These are phyloP conservation scores for Micractinium conductrix DNA, from an alignment of 139 green algal species.

Conservation along the genomic window DNA sequence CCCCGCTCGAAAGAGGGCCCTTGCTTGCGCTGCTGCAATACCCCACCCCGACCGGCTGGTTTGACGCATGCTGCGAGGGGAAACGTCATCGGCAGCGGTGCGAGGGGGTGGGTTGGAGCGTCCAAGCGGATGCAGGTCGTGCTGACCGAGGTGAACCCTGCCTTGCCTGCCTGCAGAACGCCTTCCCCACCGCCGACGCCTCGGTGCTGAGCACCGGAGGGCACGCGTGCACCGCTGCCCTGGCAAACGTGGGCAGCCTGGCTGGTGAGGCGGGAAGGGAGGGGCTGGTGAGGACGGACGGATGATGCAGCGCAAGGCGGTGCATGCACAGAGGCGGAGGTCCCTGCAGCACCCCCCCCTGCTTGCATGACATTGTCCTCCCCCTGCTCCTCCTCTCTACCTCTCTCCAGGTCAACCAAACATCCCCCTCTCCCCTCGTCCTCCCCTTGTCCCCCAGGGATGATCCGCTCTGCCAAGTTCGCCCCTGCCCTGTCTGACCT, in stretches of 20 bases:
- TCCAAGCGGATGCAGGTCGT: not conserved
- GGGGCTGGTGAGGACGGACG: not conserved
- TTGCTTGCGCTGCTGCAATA: too few relatives aligned
- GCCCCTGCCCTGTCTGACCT: too few relatives aligned
- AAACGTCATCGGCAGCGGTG: too few relatives aligned
- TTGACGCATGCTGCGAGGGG: too few relatives aligned
- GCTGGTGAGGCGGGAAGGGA: not conserved
- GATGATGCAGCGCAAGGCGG: not conserved
- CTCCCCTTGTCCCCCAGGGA: too few relatives aligned
- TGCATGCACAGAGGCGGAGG: not conserved
- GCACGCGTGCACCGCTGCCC: not conserved
- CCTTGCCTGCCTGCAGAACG: not conserved
- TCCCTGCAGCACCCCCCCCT: not conserved
- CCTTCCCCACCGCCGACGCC: conserved; percentile 30
- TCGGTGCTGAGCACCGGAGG: conserved; percentile 5
- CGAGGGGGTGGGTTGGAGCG: too few relatives aligned
- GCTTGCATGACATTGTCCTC: not conserved
- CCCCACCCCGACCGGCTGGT: not conserved
- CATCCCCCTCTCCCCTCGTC: too few relatives aligned
- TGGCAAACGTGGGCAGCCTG: conserved; percentile 10
- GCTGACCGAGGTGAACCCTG: not conserved
- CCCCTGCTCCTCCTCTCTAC: too few relatives aligned
- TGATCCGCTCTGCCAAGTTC: too few relatives aligned
- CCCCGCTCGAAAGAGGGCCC: too few relatives aligned
- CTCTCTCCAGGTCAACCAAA: too few relatives aligned